Evolutionary conservation across 1,284 basidiomycete species (phyloP), one percentile per base, ranked within the genome.

Genomic region (Fistulinella staudtii): DNA sequence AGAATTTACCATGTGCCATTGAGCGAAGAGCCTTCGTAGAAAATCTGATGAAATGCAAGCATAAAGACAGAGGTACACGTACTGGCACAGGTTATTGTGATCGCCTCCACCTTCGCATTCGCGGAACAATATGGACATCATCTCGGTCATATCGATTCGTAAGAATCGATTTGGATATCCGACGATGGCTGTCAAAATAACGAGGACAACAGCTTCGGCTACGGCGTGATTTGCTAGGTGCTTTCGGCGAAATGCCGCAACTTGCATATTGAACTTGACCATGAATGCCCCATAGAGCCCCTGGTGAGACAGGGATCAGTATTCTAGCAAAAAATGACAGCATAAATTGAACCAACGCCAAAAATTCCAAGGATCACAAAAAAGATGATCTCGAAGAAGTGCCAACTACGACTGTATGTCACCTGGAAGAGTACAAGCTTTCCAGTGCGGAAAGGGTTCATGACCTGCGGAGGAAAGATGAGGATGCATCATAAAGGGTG

Each of bases 381-480:
- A 64, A 94, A 89, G n/a, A 95, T 84, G 43, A 99, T 91, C 65
- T 98, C 96, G 62, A 99, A 99, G 70, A 96, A 98, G 64, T 99
- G 95, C 96, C 96, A 99, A 59, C 95, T 92, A 23, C 94, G 79
- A 63, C 91, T 92, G 66, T 99, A 99, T 6, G 93, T 95, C 51
- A 99, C 93, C 64, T 97, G 93, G 74, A 99, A 99, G 50, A 98
- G 71, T 57, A 99, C 96, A 23, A 99, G 82, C 65, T 99, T 99
- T 28, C 96, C 96, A 0, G 96, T 99, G 21, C 94, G 79, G 71
- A 93, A 99, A 1, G 96, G 96, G 62, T 99, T 98, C 88, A 99
- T 94, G 3, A 90, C 89, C 87, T 93, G 40, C 36, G 40, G 36
- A 27, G 27, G 41, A 46, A 41, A 43, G 36, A 60, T 48, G 47